phyloP scores from a whole-genome alignment of 78 protist species.

The Dictyostelium brefeldianum region DNA sequence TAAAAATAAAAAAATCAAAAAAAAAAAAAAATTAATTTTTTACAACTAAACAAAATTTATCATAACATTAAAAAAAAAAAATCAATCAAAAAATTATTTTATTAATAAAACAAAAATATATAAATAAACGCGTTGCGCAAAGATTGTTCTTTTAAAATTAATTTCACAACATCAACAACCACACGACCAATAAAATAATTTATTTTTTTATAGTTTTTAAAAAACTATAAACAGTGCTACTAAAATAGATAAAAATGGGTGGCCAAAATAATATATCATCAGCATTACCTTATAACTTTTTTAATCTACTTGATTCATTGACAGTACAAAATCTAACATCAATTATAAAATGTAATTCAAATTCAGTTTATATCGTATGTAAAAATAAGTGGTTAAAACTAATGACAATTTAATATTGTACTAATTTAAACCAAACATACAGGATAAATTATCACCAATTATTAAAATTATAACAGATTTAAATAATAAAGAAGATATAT shows the following conservation, averaged over 20 bases:
- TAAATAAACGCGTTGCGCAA: no score
- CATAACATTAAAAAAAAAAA: no score
- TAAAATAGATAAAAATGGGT: slow-evolving; percentile 3
- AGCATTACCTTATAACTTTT: not conserved
- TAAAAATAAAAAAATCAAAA: no score
- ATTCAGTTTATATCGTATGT: slow-evolving; percentile 15
- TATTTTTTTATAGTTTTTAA: not conserved
- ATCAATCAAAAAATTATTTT: no score
- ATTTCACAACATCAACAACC: no score
- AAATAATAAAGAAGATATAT: not conserved
- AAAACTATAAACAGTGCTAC: not conserved
- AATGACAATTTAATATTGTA: no score
- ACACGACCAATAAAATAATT: not conserved
- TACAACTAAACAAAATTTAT: no score
- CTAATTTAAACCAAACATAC: no score
- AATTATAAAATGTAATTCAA: not conserved
- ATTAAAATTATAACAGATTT: slow-evolving; percentile 4
- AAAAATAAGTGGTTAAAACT: no score
- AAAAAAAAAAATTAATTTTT: no score
- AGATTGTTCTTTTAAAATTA: no score
- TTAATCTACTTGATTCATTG: not conserved
- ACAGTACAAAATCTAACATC: not conserved
- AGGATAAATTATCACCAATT: slow-evolving; percentile 16
- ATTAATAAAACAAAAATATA: no score
- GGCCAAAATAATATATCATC: not conserved